Percentiles rank a stretch among this genome's conserved stretches.
Evolutionary conservation across 768 basidiomycete genomes (phyloP).

Genomic region (Mycena belliarum): DNA sequence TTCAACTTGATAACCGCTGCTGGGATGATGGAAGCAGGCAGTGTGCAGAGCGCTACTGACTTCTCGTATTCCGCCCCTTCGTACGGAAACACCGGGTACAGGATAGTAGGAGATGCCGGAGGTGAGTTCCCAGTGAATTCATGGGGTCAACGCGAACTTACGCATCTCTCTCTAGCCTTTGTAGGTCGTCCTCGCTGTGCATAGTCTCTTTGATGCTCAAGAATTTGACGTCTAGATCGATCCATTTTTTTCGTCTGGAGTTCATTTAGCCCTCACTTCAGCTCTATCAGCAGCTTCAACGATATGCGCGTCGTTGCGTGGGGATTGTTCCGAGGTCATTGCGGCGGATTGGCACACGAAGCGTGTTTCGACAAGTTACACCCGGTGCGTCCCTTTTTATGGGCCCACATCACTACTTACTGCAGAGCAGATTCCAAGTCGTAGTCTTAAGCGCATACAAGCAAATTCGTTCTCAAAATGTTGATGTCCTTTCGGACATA

Average conservation of each 20-base stretch:
- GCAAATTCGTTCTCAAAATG: constrained; percentile 63
- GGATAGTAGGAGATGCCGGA: constrained; percentile 70
- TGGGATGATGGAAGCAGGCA: constrained; percentile 40
- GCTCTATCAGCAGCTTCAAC: constrained; percentile 58
- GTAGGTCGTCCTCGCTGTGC: background rate
- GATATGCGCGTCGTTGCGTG: constrained; percentile 55
- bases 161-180: constrained; percentile 41
- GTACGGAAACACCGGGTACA: constrained; percentile 55
- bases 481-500: constrained; percentile 59
- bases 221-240: constrained; percentile 40
- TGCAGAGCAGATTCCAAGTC: constrained; percentile 55
- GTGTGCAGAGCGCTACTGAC: constrained; percentile 56
- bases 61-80: constrained; percentile 64
- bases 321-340: constrained; percentile 45
- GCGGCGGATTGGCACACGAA: constrained; percentile 58
- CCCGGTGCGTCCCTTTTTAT: constrained; percentile 38
- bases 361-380: constrained; percentile 58
- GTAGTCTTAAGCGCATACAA: constrained; percentile 76
- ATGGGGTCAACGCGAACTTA: background rate
- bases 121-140: constrained; percentile 37
- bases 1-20: constrained; percentile 17
- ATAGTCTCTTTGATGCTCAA: background rate
- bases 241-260: constrained; percentile 65
- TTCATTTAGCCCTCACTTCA: constrained; percentile 67
- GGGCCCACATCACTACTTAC: background rate